These are phyloP conservation scores for Thielaviopsis musarum DNA, from an alignment of 2,329 filamentous ascomycete species.

Conservation along the genomic window DNA sequence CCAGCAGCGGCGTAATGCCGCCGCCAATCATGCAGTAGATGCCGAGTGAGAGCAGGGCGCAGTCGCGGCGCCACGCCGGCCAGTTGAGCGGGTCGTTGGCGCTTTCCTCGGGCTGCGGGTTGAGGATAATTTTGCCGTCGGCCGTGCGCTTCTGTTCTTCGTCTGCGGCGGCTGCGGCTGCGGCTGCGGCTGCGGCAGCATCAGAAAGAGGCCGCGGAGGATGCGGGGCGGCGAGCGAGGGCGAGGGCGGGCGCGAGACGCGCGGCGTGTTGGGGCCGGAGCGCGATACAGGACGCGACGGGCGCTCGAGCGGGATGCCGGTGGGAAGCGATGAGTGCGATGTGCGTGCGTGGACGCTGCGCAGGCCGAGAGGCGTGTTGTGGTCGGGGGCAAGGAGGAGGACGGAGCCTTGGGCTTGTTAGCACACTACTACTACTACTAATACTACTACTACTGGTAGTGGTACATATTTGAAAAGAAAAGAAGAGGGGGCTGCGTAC, in stretches of 20 bases:
- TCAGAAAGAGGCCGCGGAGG: constrained; percentile 2
- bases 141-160: constrained; percentile 55
- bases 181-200: constrained; percentile 1
- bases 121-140: constrained; percentile 71
- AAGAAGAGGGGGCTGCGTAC: constrained; percentile 26
- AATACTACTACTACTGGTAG: too few species aligned
- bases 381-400: constrained; percentile 36
- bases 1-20: constrained; percentile 78
- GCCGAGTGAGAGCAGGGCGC: constrained; percentile 64
- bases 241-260: neutral
- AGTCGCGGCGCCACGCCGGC: constrained; percentile 65
- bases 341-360: constrained; percentile 37
- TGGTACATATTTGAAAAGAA: too few species aligned
- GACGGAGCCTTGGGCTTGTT: constrained; percentile 32
- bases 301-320: constrained; percentile 23
- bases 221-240: constrained; percentile 11
- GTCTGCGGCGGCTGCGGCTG: constrained; percentile 13
- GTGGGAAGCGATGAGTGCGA: constrained; percentile 40
- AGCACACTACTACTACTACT: too few species aligned
- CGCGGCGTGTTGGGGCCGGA: neutral
- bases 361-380: constrained; percentile 42
- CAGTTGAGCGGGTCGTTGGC: constrained; percentile 87
- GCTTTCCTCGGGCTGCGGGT: constrained; percentile 84
- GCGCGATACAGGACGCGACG: constrained; percentile 18
- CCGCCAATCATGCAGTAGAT: constrained; percentile 90